A percentile compares a stretch with the other conserved stretches of the same genome.
phyloP scores from a whole-genome alignment of 305 asterid species.

The Plantago rigida region DNA sequence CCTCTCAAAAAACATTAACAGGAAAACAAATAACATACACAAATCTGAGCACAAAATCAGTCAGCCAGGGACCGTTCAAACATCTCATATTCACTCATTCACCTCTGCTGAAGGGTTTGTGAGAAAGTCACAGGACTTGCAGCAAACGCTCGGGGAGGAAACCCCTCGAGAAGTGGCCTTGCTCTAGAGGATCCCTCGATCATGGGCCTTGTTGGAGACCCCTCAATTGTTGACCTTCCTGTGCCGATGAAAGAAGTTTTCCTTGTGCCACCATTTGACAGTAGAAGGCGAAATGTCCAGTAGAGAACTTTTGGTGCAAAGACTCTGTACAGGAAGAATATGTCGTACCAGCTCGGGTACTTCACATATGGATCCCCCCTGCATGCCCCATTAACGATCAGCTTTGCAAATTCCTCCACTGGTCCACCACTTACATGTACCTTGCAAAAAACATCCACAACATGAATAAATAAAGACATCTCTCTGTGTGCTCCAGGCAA shows the following conservation, averaged over 20 bases:
- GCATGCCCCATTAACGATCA: constrained; percentile 70
- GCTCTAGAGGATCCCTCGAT: constrained; percentile 25
- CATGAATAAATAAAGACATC: neutral
- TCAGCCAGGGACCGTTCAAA: neutral
- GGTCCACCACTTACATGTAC: constrained; percentile 60
- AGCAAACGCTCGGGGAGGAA: constrained; percentile 16
- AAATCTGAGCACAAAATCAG: neutral
- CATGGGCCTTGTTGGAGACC: constrained; percentile 25
- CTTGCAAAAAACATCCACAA: constrained; percentile 26
- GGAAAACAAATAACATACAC: neutral
- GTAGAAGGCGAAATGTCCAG: constrained; percentile 63
- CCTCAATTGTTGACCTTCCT: constrained; percentile 54
- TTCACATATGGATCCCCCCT: constrained; percentile 75
- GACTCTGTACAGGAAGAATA: constrained; percentile 66
- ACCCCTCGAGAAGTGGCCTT: constrained; percentile 16
- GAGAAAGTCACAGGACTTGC: constrained; percentile 28
- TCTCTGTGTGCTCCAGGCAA: too few species aligned
- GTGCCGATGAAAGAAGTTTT: constrained; percentile 81
- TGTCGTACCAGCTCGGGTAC: constrained; percentile 77
- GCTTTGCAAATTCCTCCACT: constrained; percentile 75
- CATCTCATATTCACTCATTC: constrained; percentile 21
- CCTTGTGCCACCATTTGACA: constrained; percentile 42
- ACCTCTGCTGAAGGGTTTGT: constrained; percentile 27
- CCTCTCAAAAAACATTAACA: neutral
- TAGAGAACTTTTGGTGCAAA: constrained; percentile 67